phyloP scores from a whole-genome alignment of 352 stramenopile species.

The Ochromonadaceae sp. region DNA sequence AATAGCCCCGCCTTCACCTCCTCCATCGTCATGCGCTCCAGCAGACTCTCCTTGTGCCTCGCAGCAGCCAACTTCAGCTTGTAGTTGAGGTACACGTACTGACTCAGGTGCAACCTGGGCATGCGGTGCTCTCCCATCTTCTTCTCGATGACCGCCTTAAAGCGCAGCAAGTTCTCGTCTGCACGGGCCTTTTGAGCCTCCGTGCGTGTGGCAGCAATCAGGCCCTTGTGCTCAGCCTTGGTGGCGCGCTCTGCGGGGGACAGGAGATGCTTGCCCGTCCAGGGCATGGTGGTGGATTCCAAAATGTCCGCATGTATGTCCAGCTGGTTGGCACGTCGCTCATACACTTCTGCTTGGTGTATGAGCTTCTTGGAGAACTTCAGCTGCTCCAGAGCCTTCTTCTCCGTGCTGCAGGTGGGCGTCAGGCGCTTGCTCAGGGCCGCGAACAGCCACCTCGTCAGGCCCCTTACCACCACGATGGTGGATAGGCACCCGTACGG shows the following conservation, averaged over 20 bases:
- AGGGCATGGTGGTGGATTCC: not conserved
- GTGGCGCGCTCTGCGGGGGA: not conserved
- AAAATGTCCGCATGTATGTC: no score
- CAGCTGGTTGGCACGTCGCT: no score
- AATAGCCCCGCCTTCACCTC: conserved; percentile 9
- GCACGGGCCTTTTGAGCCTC: no score
- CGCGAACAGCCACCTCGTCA: conserved; percentile 5
- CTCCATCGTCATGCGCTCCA: conserved; percentile 4
- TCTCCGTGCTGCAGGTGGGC: not conserved
- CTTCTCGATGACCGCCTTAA: no score
- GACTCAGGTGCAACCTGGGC: no score
- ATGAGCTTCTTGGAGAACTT: not conserved
- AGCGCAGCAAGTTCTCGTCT: no score
- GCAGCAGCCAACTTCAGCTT: not conserved
- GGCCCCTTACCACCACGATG: not conserved
- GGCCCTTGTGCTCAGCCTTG: not conserved
- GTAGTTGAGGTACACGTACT: no score
- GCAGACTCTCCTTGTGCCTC: conserved; percentile 6
- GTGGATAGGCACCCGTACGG: no score
- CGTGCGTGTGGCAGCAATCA: not conserved
- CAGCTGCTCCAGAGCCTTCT: not conserved
- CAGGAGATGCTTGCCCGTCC: not conserved
- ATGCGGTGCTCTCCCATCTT: no score
- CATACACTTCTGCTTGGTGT: not conserved
- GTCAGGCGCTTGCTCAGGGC: not conserved